A percentile compares a stretch with the other conserved stretches of the same genome.
These are phyloP conservation scores for Leccinum variicolor DNA, from an alignment of 768 basidiomycete genomes.

Conservation along the genomic window DNA sequence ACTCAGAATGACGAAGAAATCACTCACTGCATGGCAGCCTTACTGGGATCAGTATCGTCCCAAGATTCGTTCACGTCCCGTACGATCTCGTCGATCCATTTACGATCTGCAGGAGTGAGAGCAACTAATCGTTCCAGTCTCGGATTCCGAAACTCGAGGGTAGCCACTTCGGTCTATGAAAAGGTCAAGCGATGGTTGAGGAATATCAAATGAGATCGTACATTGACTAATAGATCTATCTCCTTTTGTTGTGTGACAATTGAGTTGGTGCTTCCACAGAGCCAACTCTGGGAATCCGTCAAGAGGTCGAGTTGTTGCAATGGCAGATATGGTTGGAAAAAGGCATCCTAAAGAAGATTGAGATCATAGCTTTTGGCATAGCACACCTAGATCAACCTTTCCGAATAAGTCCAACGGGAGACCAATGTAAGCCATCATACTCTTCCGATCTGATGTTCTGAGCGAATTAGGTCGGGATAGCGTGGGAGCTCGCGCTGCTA, in stretches of 20 bases:
- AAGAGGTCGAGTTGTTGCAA: conserved; percentile 92
- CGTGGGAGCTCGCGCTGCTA: conserved; percentile 58
- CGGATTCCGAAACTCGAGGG: conserved; percentile 83
- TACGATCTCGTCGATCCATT: conserved; percentile 97
- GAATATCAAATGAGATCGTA: conserved; percentile 24
- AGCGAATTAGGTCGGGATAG: conserved; percentile 75
- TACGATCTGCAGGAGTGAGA: conserved; percentile 89
- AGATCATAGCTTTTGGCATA: background rate
- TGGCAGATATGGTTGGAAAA: conserved; percentile 98
- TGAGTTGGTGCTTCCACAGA: conserved; percentile 93
- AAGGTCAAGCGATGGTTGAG: background rate
- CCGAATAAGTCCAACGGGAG: conserved; percentile 94
- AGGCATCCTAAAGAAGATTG: conserved; percentile 59
- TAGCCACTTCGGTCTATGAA: conserved; percentile 75
- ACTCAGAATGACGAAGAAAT: background rate
- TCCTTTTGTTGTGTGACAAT: conserved; percentile 94
- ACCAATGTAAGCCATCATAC: conserved; percentile 89
- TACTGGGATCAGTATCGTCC: conserved; percentile 60
- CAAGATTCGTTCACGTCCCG: conserved; percentile 82
- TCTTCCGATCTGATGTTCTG: conserved; percentile 84
- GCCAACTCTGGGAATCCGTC: conserved; percentile 75
- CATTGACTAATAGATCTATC: conserved; percentile 88
- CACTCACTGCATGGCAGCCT: conserved; percentile 63
- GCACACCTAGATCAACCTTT: conserved; percentile 45
- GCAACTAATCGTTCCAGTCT: conserved; percentile 73